Evolutionary conservation across 2,329 filamentous ascomycete species (phyloP).

Genomic region (Thermothelomyces thermophilus): DNA sequence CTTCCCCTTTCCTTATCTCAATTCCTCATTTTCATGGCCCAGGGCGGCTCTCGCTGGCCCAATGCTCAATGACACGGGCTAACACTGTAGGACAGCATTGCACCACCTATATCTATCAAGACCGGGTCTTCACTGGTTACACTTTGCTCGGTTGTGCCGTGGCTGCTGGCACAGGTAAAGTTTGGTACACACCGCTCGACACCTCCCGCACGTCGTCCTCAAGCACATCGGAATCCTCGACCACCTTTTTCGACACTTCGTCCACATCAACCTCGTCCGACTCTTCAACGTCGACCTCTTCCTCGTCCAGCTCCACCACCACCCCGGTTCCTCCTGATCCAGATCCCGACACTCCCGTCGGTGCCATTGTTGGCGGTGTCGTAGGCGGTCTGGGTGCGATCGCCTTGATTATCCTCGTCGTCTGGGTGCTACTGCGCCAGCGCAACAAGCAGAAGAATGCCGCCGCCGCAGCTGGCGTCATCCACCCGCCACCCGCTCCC

Average conservation of each 20-base stretch:
- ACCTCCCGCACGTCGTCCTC: not conserved
- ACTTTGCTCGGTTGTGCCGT: constrained; percentile 29
- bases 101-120: constrained; percentile 28
- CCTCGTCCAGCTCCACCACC: not conserved
- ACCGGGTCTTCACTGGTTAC: constrained; percentile 24
- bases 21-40: too few species aligned
- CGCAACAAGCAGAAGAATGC: constrained; percentile 21
- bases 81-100: constrained; percentile 20
- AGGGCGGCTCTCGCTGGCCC: too few species aligned
- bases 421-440: constrained; percentile 28
- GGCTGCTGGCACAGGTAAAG: constrained; percentile 18
- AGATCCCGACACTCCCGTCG: constrained; percentile 16
- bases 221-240: not conserved
- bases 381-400: constrained; percentile 29
- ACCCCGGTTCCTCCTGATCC: not conserved
- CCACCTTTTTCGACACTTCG: not conserved
- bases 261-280: not conserved
- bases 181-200: constrained; percentile 15
- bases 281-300: not conserved
- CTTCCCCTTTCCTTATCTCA: constrained; percentile 29
- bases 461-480: not conserved
- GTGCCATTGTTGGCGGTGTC: constrained; percentile 31
- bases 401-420: constrained; percentile 26
- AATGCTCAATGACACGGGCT: too few species aligned
- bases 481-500: not conserved